A percentile compares a stretch with the other conserved stretches of the same genome.
These are phyloP conservation scores for Phialophora tarda DNA, from an alignment of 2,329 filamentous ascomycete genomes.

Conservation along the genomic window DNA sequence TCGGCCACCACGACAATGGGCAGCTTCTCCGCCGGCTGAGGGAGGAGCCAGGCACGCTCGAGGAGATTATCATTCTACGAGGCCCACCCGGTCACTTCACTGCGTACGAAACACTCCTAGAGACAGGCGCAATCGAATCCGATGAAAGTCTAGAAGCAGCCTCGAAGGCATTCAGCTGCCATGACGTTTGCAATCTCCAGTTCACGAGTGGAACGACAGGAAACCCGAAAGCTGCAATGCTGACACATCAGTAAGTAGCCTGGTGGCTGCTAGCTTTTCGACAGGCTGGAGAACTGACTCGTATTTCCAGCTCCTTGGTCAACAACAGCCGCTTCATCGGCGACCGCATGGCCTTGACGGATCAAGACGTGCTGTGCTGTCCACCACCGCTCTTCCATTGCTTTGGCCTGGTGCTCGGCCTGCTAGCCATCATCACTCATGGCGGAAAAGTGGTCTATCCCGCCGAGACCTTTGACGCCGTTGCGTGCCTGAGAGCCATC, in stretches of 20 bases:
- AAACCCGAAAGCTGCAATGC: conserved; percentile 74
- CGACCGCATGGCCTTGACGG: conserved; percentile 72
- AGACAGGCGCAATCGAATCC: conserved; percentile 57
- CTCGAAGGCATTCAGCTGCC: conserved; percentile 63
- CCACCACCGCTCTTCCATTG: conserved; percentile 86
- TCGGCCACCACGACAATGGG: conserved; percentile 69
- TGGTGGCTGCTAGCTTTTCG: no score
- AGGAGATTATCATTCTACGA: conserved; percentile 66
- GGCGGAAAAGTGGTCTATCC: conserved; percentile 79
- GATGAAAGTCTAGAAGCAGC: conserved; percentile 59
- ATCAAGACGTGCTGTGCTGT: conserved; percentile 74
- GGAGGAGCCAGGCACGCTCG: conserved; percentile 48
- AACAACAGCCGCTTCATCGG: conserved; percentile 75
- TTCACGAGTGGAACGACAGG: conserved; percentile 79
- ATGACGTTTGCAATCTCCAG: conserved; percentile 74
- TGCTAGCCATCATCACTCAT: conserved; percentile 74
- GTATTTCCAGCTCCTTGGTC: conserved; percentile 48
- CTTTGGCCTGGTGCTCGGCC: conserved; percentile 78
- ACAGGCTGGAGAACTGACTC: background rate
- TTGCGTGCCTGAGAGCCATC: conserved; percentile 69
- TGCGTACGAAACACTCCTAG: conserved; percentile 64
- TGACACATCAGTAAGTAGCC: conserved; percentile 68
- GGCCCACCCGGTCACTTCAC: conserved; percentile 61
- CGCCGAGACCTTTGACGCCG: conserved; percentile 72
- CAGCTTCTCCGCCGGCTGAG: conserved; percentile 63